A percentile compares a stretch with the other conserved stretches of the same genome.
Conservation (phyloP, 441 rosid species). For the Erodium texanum region DNA sequence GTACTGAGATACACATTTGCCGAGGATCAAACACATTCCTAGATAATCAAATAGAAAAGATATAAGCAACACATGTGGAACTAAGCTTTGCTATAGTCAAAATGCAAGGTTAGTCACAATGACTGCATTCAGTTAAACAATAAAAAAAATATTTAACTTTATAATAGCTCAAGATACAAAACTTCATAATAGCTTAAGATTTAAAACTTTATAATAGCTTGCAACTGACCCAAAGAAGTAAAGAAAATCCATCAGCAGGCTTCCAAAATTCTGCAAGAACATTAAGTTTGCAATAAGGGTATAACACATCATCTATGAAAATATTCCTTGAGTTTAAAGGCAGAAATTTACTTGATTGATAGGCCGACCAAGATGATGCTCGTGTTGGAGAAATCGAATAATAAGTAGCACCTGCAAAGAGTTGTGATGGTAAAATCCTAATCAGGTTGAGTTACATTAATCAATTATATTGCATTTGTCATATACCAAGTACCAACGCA, state of each 20-base stretch:
- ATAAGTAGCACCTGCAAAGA: slow-evolving; percentile 71
- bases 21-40: slow-evolving; percentile 99
- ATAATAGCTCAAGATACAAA: slow-evolving; percentile 1
- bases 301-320: background rate
- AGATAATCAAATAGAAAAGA: slow-evolving; percentile 23
- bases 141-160: slow-evolving; percentile 15
- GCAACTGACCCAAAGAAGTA: slow-evolving; percentile 90
- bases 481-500: too few relatives aligned
- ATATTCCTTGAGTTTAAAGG: background rate
- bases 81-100: background rate
- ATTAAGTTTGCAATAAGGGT: slow-evolving; percentile 17
- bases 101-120: slow-evolving; percentile 6
- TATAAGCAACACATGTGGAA: background rate
- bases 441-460: background rate
- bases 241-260: slow-evolving; percentile 96
- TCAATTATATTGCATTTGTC: background rate
- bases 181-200: slow-evolving; percentile 1
- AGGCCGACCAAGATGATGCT: slow-evolving; percentile 85
- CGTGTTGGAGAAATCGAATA: slow-evolving; percentile 89
- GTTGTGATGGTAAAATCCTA: background rate
- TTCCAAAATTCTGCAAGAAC: slow-evolving; percentile 74
- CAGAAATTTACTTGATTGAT: slow-evolving; percentile 58
- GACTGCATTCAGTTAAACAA: slow-evolving; percentile 13
- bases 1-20: slow-evolving; percentile 90
- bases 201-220: slow-evolving; percentile 3